Base-by-base conservation (phyloP, 2,329 filamentous ascomycete species). In the Malbranchea cinnamomea region DNA sequence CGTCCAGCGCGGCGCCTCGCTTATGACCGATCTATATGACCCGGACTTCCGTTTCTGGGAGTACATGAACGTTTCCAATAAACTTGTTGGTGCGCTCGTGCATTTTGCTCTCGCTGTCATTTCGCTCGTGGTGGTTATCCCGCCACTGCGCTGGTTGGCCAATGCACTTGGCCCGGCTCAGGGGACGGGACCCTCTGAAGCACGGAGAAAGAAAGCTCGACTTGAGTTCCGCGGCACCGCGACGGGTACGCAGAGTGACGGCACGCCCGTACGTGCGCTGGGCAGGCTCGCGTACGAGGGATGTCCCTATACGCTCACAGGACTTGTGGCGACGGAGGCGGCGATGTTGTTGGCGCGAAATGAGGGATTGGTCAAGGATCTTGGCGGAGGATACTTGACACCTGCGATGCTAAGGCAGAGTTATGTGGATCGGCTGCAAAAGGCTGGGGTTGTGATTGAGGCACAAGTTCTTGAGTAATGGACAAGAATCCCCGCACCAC, bases 1-100 rank as follows among this genome's bases (percentile, higher is more conserved):
- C 34, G 66, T 74, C 15, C 63, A 74, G 41, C 64, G 71, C 33
- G 69, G 62, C 25, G 73, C 70, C 57, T 67, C 65, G 6, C 49
- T 76, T 15, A 64, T 68, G 35, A 62, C 62, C 7, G 57, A 60
- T n/a, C 55, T 64, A 22, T 76, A 75, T 42, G 71, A 70, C 0
- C 56, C 60, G 2, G 58, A 60, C 7, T 76, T 77, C 54, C 55
- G 59, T 33, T 70, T 73, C 47, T 60, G 57, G 28, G 64, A 71
- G 39, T 72, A 67, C 42, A 58, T 67, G 47, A 60, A 59, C 14
- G 65, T 67, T 4, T 58, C 59, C 13, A 67, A 61, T 32, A 41
- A 54, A 0, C 34, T 73, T 12, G 42, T 54, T 4, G 71, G 63
- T 2, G 38, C 63, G 2, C 36, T 60, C 2, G 43, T 71, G 7